Evolutionary conservation across 257 asterid genomes (phyloP).

Genomic region (Solanum chaucha): DNA sequence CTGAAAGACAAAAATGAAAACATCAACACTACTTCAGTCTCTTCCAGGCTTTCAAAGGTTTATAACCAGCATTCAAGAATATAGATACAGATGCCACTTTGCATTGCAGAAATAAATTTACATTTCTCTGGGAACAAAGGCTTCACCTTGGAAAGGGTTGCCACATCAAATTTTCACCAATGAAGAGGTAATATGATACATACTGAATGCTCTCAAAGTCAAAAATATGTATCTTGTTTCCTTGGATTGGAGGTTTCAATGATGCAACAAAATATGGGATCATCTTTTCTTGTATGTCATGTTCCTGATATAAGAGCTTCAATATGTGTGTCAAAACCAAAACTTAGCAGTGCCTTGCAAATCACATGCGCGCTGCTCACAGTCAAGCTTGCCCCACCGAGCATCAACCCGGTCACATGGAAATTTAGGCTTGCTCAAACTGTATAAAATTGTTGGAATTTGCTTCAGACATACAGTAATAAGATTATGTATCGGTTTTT

Average conservation of each 20-base stretch:
- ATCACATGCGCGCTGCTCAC: conserved; percentile 82
- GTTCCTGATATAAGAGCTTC: conserved; percentile 1
- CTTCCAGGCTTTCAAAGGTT: not conserved
- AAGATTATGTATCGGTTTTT: not conserved
- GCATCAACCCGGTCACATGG: conserved; percentile 91
- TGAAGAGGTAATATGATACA: not conserved
- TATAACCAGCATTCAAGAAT: not conserved
- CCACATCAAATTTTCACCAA: not conserved
- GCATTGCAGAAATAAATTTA: not conserved
- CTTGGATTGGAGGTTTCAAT: not conserved
- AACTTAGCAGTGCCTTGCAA: conserved; percentile 47
- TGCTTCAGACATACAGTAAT: not conserved
- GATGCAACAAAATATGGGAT: not conserved
- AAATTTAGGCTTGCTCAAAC: conserved; percentile 61
- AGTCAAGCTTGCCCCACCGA: conserved; percentile 94
- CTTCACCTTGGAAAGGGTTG: not conserved
- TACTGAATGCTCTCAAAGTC: not conserved
- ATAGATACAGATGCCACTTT: not conserved
- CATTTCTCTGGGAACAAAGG: not conserved
- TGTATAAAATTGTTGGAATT: conserved; percentile 17
- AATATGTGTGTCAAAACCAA: conserved; percentile 15
- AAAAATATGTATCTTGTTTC: not conserved
- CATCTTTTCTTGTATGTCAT: not conserved
- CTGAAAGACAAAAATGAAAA: not conserved
- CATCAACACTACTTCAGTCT: not conserved